Percentiles rank a stretch among this genome's conserved stretches.
phyloP scores from a whole-genome alignment of 805 yeast species.

The Candida insectalens region DNA sequence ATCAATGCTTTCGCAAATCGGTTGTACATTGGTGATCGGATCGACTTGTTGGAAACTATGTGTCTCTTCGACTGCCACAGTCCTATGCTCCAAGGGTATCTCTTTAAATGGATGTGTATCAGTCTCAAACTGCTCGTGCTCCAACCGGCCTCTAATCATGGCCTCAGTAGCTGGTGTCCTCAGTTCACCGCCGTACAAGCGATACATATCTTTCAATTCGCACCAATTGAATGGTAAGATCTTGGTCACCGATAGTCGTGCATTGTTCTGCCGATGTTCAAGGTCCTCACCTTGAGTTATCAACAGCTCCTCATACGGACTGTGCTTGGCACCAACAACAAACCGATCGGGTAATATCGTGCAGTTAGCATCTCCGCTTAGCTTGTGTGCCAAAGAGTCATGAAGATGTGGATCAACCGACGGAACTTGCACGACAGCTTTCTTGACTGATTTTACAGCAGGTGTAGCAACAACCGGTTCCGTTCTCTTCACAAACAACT shows the following conservation, averaged over 20 bases:
- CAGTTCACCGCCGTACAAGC: slow-evolving; percentile 30
- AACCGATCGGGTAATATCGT: slow-evolving; percentile 2
- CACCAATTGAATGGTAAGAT: slow-evolving; percentile 58
- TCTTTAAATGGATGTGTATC: slow-evolving; percentile 4
- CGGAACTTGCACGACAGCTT: neutral
- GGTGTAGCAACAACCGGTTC: neutral
- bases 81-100: neutral
- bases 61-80: slow-evolving; percentile 5
- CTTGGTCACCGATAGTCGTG: slow-evolving; percentile 49
- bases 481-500: neutral
- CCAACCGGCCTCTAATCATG: slow-evolving; percentile 6
- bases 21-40: neutral
- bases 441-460: neutral
- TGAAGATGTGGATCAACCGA: neutral
- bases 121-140: slow-evolving; percentile 4
- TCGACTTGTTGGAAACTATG: neutral
- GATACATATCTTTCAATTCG: slow-evolving; percentile 48
- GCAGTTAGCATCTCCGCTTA: neutral
- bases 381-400: neutral
- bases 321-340: neutral
- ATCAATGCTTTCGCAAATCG: neutral
- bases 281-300: slow-evolving; percentile 1
- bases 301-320: slow-evolving; percentile 2
- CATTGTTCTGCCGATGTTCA: neutral
- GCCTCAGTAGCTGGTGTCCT: slow-evolving; percentile 2